These are phyloP conservation scores for Limnomonas spitsbergensis DNA, from an alignment of 139 green algal genomes.

Conservation along the genomic window DNA sequence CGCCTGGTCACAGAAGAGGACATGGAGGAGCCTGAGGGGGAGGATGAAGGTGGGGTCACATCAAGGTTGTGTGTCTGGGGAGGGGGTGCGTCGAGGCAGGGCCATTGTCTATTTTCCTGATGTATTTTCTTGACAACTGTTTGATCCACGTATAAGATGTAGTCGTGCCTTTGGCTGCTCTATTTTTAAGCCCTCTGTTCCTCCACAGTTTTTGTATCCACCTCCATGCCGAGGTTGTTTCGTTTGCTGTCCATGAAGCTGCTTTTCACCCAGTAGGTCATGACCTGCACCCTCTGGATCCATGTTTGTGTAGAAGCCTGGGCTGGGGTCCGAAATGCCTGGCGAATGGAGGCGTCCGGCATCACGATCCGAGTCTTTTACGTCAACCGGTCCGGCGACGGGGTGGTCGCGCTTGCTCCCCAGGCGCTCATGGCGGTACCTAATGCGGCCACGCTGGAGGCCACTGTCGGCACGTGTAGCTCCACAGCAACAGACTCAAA, in stretches of 20 bases:
- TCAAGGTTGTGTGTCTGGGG: neutral
- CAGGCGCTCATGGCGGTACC: neutral
- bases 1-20: neutral
- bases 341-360: neutral
- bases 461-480: too few relatives aligned
- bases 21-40: neutral
- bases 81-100: neutral
- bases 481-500: too few relatives aligned
- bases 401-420: neutral
- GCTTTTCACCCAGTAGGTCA: too few relatives aligned
- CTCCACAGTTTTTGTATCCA: too few relatives aligned
- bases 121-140: neutral
- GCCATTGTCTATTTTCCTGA: neutral
- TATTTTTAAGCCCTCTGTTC: too few relatives aligned
- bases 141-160: too few relatives aligned
- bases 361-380: conserved; percentile 17
- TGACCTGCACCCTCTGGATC: too few relatives aligned
- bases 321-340: neutral
- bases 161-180: too few relatives aligned
- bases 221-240: too few relatives aligned
- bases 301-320: too few relatives aligned
- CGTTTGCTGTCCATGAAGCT: too few relatives aligned
- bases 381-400: neutral
- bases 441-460: conserved; percentile 5
- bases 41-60: neutral